Evolutionary conservation across 2,329 filamentous ascomycete species (phyloP), one percentile per base, ranked within the genome.

Genomic region (Fusarium coffeatum): DNA sequence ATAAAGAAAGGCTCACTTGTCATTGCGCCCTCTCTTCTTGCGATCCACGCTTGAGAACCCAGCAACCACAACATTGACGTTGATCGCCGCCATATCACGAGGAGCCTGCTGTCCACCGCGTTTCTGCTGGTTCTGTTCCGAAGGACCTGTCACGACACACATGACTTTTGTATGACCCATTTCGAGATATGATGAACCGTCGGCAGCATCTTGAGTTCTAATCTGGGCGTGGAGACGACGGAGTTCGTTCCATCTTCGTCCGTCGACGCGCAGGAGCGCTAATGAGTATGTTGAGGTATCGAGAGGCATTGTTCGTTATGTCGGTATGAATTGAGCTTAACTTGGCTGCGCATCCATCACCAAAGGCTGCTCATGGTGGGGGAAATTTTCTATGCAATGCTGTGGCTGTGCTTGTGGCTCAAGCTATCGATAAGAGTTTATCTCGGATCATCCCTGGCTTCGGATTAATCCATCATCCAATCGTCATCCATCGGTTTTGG

Each of bases 101-200:
- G 60, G 86, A 80, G 30, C 81, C 78, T 63, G 83, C 80, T 72
- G 86, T 81, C 51, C 87, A 30, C 73, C 78, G 2, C 78, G 72
- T 55, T 74, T 74, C 30, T 78, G 76, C 65, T 74, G 72, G 65
- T 81, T 80, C 55, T 82, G 81, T 81, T 99, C 96, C 40, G 88
- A 89, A 0, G 96, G 96, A 0, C 96, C 96, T 3, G 90, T 89
- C 49, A 99, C 90, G 25, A 94, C 93, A 81, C 95, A 98, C 82
- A 98, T 93, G 73, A 99, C 91, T 78, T 97, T 96, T 23, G 96
- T 99, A 82, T 98, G 97, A 75, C 96, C 96, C 91, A 97, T 97
- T 79, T 97, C 93, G 63, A 98, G 89, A 81, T 97, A 97, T 66
- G 92, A 93, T 46, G 93, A 97, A 37, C 96, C 96, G 75, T 98